Conservation (phyloP, 371 early-diverging fungal genomes). For the Lichtheimia ornata region DNA sequence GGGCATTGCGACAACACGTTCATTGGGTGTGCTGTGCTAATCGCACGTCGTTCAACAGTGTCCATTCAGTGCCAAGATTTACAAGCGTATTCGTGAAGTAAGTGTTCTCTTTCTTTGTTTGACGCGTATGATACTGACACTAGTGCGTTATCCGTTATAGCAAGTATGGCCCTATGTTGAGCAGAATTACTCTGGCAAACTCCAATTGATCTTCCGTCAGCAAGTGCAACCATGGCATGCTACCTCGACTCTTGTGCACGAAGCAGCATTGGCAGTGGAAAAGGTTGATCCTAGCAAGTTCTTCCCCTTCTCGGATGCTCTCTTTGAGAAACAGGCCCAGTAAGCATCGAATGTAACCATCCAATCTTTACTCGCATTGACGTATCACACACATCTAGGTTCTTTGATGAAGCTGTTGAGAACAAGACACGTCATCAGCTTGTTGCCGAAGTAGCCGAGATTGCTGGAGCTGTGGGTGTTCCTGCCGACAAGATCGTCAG, state of each 20-base stretch:
- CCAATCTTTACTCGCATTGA: too few species aligned
- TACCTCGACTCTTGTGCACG: conserved; percentile 70
- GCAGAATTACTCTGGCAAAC: conserved; percentile 44
- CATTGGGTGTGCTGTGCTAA: background rate
- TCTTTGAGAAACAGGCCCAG: conserved; percentile 67
- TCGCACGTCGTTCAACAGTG: conserved; percentile 33
- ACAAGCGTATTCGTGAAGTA: conserved; percentile 54
- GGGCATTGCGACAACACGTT: background rate
- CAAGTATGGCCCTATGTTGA: conserved; percentile 64
- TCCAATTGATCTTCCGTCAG: conserved; percentile 73
- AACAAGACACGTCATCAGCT: conserved; percentile 53
- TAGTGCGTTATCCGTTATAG: conserved; percentile 18
- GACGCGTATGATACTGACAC: background rate
- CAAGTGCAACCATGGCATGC: conserved; percentile 91
- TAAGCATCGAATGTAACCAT: conserved; percentile 16
- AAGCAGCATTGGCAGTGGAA: conserved; percentile 83
- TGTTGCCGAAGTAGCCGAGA: conserved; percentile 45
- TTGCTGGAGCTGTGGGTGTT: conserved; percentile 51
- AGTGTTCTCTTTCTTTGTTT: background rate
- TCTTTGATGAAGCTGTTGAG: conserved; percentile 71
- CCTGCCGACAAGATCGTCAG: conserved; percentile 41
- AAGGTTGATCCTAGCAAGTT: conserved; percentile 60
- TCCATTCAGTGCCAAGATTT: conserved; percentile 65
- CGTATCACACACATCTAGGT: conserved; percentile 22
- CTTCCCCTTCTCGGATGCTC: conserved; percentile 50